phyloP scores from a whole-genome alignment of 169 alveolate genomes.

The Plasmodium coatneyi region DNA sequence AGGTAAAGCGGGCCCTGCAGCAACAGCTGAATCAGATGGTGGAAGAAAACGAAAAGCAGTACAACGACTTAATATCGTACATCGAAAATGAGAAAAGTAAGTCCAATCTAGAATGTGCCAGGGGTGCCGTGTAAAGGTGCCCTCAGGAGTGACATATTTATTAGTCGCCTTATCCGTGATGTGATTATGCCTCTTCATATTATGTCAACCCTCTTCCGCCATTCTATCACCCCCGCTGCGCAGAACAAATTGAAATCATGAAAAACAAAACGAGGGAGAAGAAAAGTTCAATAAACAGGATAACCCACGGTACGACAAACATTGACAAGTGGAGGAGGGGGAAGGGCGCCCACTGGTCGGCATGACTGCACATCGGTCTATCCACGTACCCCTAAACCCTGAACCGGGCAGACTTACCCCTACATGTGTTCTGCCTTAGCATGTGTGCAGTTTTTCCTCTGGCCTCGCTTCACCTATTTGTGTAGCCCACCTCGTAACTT shows the following conservation, averaged over 20 bases:
- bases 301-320: slow-evolving; percentile 35
- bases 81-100: slow-evolving; percentile 71
- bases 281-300: slow-evolving; percentile 55
- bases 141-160: neutral
- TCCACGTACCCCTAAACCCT: neutral
- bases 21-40: slow-evolving; percentile 35
- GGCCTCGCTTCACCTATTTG: neutral
- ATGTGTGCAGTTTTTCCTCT: neutral
- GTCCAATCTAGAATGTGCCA: neutral
- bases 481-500: neutral
- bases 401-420: neutral
- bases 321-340: neutral
- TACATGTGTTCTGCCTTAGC: neutral
- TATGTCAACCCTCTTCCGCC: neutral
- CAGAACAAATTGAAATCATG: slow-evolving; percentile 65
- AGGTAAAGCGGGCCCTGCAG: slow-evolving; percentile 48
- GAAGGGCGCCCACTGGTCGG: neutral
- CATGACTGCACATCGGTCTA: neutral
- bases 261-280: slow-evolving; percentile 52
- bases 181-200: neutral
- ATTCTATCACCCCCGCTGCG: neutral
- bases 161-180: neutral
- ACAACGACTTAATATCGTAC: slow-evolving; percentile 56
- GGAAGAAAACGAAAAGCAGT: slow-evolving; percentile 61
- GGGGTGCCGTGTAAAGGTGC: neutral